Percentiles rank a stretch among this genome's conserved stretches.
Conservation (phyloP, 2,329 filamentous ascomycete genomes). For the Xylariaceae sp. region DNA sequence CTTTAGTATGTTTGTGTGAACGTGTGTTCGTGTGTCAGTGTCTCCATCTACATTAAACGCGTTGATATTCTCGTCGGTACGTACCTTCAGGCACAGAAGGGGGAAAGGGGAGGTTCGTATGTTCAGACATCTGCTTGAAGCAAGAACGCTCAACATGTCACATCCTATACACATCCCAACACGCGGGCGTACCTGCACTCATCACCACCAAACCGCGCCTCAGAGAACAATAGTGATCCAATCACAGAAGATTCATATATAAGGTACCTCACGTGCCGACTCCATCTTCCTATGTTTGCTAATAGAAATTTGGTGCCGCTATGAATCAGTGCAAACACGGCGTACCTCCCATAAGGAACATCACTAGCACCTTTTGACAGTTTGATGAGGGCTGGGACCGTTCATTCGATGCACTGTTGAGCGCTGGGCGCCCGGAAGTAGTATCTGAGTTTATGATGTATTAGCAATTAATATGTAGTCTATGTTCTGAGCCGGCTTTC, state of each 20-base stretch:
- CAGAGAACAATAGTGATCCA: background rate
- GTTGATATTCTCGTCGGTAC: no score
- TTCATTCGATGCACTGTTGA: background rate
- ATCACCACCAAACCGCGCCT: no score
- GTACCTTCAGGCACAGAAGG: no score
- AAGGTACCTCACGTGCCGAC: background rate
- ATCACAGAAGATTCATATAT: background rate
- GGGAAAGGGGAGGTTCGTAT: constrained; percentile 1
- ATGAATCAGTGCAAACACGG: background rate
- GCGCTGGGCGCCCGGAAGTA: background rate
- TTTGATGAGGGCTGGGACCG: no score
- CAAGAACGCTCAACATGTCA: constrained; percentile 4
- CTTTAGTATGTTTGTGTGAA: no score
- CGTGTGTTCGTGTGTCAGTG: no score
- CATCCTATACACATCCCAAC: no score
- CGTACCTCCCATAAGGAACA: background rate
- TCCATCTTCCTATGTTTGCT: background rate
- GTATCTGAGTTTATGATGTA: constrained; percentile 19
- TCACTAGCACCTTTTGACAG: background rate
- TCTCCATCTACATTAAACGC: no score
- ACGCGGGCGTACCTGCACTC: constrained; percentile 13
- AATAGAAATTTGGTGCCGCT: constrained; percentile 1
- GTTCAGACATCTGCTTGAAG: background rate
- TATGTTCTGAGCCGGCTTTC: constrained; percentile 13
- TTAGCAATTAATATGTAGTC: constrained; percentile 39